Base-by-base conservation (phyloP, 257 asterid species). In the Solanum chiquidenum region DNA sequence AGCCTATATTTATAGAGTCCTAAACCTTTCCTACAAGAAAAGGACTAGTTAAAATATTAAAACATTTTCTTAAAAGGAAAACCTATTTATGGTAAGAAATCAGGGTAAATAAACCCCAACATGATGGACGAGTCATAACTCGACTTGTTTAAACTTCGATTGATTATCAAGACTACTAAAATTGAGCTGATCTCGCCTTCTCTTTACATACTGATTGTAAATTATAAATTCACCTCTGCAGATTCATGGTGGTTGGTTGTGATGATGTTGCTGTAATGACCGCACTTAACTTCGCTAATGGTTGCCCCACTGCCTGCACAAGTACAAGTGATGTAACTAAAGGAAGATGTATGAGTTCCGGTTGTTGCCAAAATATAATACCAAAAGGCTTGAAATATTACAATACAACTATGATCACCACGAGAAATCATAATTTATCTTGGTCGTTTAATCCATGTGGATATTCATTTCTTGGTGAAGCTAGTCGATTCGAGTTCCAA, bases 401-500 rank as follows among this genome's bases (percentile, higher is more conserved):
- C 13, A 0, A 0, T 0, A 84, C 91, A 11, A 2, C 12, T 0
- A 31, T 93, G 5, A 1, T 11, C 2, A 90, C 92, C 52, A 5
- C 83, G 42, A 16, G 1, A 0, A 93, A 91, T 16, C 95, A 94
- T 12, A 90, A 90, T 1, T 1, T 1, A 1, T 89, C 93, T 7
- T 89, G 90, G 25, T 83, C 93, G 0, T 94, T 92, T 42, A 86
- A 87, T 75, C 93, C 93, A 5, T 96, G 98, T n/a, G 89, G 98
- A 37, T 94, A 96, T 73, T 91, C 98, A 3, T 96, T 96, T 83
- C 84, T 96, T 2, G 98, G 96, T 1, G 98, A 96, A 88, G 87
- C 83, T 52, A 75, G 76, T 0, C 42, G 86, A 2, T 96, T 95
- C 85, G 86, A 18, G 4, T 96, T 96, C 44, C 87, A 86, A 1